A percentile compares a stretch with the other conserved stretches of the same genome.
Evolutionary conservation across 192 early-diverging fungal genomes (phyloP).

Genomic region (Powellomyces hirtus): DNA sequence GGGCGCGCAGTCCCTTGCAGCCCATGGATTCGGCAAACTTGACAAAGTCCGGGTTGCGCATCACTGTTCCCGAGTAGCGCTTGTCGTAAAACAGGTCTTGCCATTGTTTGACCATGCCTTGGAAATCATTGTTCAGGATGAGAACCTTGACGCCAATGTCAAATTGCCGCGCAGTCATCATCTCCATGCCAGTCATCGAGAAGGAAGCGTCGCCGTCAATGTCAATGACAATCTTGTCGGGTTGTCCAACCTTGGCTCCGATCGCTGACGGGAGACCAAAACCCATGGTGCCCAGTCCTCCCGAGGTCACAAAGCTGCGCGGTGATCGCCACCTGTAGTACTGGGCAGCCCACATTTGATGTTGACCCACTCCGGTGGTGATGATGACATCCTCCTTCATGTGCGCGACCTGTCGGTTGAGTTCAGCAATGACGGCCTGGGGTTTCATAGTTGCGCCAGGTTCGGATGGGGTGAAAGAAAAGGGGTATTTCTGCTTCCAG

Average conservation of each 20-base stretch:
- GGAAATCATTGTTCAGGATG: constrained; percentile 98
- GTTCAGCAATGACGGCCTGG: constrained; percentile 91
- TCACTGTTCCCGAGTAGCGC: constrained; percentile 89
- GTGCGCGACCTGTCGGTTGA: constrained; percentile 77
- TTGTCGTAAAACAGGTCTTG: constrained; percentile 97
- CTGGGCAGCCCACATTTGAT: constrained; percentile 99
- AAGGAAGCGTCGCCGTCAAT: constrained; percentile 99
- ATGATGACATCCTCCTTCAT: constrained; percentile 92
- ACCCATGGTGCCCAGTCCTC: constrained; percentile 98
- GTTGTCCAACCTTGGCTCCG: constrained; percentile 93
- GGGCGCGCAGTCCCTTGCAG: constrained; percentile 82
- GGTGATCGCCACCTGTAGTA: constrained; percentile 90
- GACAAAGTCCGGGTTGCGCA: constrained; percentile 98
- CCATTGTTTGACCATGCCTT: constrained; percentile 89
- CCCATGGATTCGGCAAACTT: constrained; percentile 93
- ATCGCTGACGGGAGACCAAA: constrained; percentile 95
- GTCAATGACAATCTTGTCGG: constrained; percentile 94
- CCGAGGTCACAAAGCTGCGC: constrained; percentile 87
- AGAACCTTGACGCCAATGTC: constrained; percentile 96
- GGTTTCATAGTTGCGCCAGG: constrained; percentile 77
- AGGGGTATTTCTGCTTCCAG: constrained; percentile 95
- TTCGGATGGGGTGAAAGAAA: constrained; percentile 65
- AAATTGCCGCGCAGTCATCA: constrained; percentile 96
- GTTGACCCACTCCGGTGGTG: constrained; percentile 96
- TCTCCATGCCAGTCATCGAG: constrained; percentile 98